Evolutionary conservation across 2,329 filamentous ascomycete species (phyloP).

Genomic region (Lojkania enalia): DNA sequence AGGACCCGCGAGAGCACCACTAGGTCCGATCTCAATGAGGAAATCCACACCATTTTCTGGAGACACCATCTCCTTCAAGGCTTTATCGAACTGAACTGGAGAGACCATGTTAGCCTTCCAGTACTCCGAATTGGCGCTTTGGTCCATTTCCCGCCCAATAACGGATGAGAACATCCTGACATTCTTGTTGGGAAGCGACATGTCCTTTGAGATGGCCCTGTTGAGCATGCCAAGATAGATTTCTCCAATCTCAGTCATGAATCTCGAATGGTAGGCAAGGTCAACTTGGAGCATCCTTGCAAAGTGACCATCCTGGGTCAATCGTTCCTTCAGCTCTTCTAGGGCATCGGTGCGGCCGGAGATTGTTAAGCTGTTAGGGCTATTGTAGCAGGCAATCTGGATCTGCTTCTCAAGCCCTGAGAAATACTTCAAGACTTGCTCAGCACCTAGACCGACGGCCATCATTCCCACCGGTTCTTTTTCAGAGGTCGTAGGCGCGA

Average conservation of each 20-base stretch:
- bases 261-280: constrained; percentile 52
- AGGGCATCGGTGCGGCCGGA: constrained; percentile 48
- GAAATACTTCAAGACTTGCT: constrained; percentile 1
- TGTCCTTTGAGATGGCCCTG: constrained; percentile 1
- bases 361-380: constrained; percentile 47
- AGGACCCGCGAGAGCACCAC: constrained; percentile 5
- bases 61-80: constrained; percentile 9
- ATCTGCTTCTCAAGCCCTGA: neutral
- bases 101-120: constrained; percentile 46
- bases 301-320: constrained; percentile 45
- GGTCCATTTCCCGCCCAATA: constrained; percentile 9
- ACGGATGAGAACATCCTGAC: constrained; percentile 21
- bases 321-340: constrained; percentile 29
- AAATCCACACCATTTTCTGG: constrained; percentile 1
- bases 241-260: constrained; percentile 42
- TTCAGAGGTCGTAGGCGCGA: neutral
- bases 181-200: neutral
- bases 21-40: constrained; percentile 15
- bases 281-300: constrained; percentile 47
- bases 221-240: constrained; percentile 25
- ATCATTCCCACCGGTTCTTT: constrained; percentile 4
- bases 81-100: constrained; percentile 38
- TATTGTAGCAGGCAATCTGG: constrained; percentile 38
- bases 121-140: constrained; percentile 16
- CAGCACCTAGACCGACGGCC: constrained; percentile 25